A percentile compares a stretch with the other conserved stretches of the same genome.
Evolutionary conservation across 768 basidiomycete genomes (phyloP).

Genomic region (Collybia sordida): DNA sequence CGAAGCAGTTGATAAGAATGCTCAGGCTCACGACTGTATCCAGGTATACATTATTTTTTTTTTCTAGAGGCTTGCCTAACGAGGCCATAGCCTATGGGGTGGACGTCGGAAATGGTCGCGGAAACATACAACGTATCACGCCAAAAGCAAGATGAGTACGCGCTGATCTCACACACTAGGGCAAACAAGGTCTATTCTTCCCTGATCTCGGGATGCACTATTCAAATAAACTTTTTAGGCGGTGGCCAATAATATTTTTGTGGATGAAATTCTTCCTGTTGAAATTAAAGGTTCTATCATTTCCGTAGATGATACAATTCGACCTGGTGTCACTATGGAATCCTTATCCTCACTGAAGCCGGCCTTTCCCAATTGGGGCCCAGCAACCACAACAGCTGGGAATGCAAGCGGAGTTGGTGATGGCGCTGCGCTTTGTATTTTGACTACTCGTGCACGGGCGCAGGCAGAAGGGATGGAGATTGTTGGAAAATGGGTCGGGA

Average conservation of each 20-base stretch:
- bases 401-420: slow-evolving; percentile 92
- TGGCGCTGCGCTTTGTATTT: slow-evolving; percentile 82
- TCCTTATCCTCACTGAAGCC: slow-evolving; percentile 79
- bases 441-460: slow-evolving; percentile 80
- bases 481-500: slow-evolving; percentile 80
- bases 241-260: slow-evolving; percentile 67
- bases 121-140: slow-evolving; percentile 74
- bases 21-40: slow-evolving; percentile 74
- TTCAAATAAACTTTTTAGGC: slow-evolving; percentile 40
- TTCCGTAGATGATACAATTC: slow-evolving; percentile 84
- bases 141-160: slow-evolving; percentile 86
- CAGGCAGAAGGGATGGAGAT: slow-evolving; percentile 76
- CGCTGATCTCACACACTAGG: slow-evolving; percentile 82
- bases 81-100: slow-evolving; percentile 78
- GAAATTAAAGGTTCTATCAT: slow-evolving; percentile 67
- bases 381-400: slow-evolving; percentile 71
- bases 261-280: slow-evolving; percentile 88
- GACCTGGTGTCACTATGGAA: slow-evolving; percentile 78
- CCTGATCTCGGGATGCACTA: not conserved
- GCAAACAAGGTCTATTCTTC: slow-evolving; percentile 54
- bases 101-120: slow-evolving; percentile 94
- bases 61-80: not conserved
- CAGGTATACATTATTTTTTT: slow-evolving; percentile 43
- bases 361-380: slow-evolving; percentile 82
- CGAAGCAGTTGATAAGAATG: slow-evolving; percentile 52